These are phyloP conservation scores for Apiospora marii DNA, from an alignment of 2,329 filamentous ascomycete genomes.

Conservation along the genomic window DNA sequence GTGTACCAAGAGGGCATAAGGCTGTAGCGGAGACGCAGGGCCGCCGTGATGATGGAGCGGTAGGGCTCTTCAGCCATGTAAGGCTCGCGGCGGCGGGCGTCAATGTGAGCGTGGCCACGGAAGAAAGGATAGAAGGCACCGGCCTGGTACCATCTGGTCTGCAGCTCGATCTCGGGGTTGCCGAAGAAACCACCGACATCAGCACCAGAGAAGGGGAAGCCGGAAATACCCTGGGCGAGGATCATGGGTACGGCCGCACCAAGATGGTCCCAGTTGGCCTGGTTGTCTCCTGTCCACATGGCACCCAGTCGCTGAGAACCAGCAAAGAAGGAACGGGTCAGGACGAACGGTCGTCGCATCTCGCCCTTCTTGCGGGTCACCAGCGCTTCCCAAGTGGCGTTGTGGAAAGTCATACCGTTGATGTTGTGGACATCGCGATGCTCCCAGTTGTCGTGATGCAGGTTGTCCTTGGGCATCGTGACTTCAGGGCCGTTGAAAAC, in stretches of 20 bases:
- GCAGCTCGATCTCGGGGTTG: constrained; percentile 90
- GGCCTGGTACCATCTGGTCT: constrained; percentile 95
- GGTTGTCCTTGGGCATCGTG: constrained; percentile 98
- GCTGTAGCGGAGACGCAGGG: constrained; percentile 86
- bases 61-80: constrained; percentile 89
- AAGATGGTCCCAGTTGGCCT: constrained; percentile 90
- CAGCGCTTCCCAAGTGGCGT: constrained; percentile 88
- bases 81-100: constrained; percentile 91
- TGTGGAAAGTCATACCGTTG: constrained; percentile 94
- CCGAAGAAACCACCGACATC: constrained; percentile 99
- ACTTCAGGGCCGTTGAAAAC: constrained; percentile 99
- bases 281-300: constrained; percentile 99
- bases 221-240: constrained; percentile 88
- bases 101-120: constrained; percentile 96
- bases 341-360: constrained; percentile 84
- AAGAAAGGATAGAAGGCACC: constrained; percentile 98
- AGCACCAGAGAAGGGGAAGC: constrained; percentile 92
- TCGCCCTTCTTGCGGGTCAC: constrained; percentile 87
- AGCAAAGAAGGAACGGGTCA: constrained; percentile 91
- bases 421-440: constrained; percentile 96
- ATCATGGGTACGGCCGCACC: constrained; percentile 93
- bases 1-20: constrained; percentile 96
- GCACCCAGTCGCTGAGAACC: constrained; percentile 90
- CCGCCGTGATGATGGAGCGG: constrained; percentile 84
- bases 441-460: constrained; percentile 92